Evolutionary conservation across 495 filamentous ascomycete genomes (phyloP).

Genomic region (Tetracladium setigerum): DNA sequence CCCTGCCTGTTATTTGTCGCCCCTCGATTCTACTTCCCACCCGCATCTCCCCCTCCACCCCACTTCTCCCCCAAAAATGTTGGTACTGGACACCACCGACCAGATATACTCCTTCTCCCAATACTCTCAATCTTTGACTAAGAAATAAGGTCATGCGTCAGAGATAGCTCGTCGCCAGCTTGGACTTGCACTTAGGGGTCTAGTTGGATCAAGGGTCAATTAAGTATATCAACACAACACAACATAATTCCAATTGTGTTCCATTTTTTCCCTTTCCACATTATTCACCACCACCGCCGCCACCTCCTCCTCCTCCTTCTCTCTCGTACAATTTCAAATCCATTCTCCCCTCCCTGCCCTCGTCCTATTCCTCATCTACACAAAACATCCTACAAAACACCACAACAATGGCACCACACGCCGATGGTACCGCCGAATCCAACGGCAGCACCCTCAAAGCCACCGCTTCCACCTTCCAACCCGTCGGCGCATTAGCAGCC

Average conservation of each 20-base stretch:
- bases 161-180: slow-evolving; percentile 22
- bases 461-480: slow-evolving; percentile 44
- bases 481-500: slow-evolving; percentile 33
- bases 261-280: slow-evolving; percentile 1
- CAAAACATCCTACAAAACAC: slow-evolving; percentile 4
- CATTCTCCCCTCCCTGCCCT: neutral
- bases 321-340: slow-evolving; percentile 6
- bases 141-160: slow-evolving; percentile 15
- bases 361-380: neutral
- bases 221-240: neutral
- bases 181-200: slow-evolving; percentile 64
- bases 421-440: slow-evolving; percentile 26
- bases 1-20: too few species aligned
- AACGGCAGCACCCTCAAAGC: slow-evolving; percentile 30
- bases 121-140: slow-evolving; percentile 10
- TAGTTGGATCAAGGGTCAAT: slow-evolving; percentile 23
- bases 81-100: too few species aligned
- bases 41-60: too few species aligned
- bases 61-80: too few species aligned
- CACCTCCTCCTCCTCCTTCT: slow-evolving; percentile 12
- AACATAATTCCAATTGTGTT: too few species aligned
- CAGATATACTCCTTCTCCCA: neutral
- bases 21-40: too few species aligned
- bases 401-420: slow-evolving; percentile 49
- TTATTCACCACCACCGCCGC: slow-evolving; percentile 9